Conservation (phyloP, 768 basidiomycete genomes). For the Leccinum broughii region DNA sequence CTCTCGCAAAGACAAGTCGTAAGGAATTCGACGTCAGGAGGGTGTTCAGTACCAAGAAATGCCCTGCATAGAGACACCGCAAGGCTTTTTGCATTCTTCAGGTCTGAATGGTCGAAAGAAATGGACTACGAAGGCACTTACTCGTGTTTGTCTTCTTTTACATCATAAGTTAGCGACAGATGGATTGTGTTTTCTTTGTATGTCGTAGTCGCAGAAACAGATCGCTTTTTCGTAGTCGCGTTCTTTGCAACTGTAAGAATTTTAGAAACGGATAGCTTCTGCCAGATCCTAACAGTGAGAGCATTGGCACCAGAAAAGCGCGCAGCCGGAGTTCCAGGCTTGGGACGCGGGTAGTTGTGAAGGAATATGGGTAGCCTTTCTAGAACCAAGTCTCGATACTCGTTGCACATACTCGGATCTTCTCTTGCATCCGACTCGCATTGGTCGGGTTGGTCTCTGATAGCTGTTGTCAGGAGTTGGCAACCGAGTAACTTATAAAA, state of each 20-base stretch:
- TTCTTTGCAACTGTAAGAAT: slow-evolving; percentile 51
- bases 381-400: no score
- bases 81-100: slow-evolving; percentile 48
- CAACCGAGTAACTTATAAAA: no score
- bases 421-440: no score
- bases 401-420: no score
- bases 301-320: slow-evolving; percentile 51
- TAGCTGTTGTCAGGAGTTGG: no score
- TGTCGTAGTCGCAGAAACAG: slow-evolving; percentile 68
- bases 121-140: slow-evolving; percentile 30
- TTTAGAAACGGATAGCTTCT: slow-evolving; percentile 59
- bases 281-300: slow-evolving; percentile 65
- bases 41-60: slow-evolving; percentile 70
- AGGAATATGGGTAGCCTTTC: no score
- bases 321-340: slow-evolving; percentile 47
- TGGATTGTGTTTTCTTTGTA: slow-evolving; percentile 55
- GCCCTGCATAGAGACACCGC: slow-evolving; percentile 77
- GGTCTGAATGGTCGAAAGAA: neutral
- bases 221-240: slow-evolving; percentile 47
- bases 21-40: slow-evolving; percentile 82
- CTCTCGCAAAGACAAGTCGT: slow-evolving; percentile 91
- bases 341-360: no score
- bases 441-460: no score
- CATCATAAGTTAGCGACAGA: slow-evolving; percentile 68
- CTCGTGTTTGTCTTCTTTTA: slow-evolving; percentile 86